A percentile compares a stretch with the other conserved stretches of the same genome.
Conservation (phyloP, 2,329 filamentous ascomycete genomes). For the Diaporthe aspalathi region DNA sequence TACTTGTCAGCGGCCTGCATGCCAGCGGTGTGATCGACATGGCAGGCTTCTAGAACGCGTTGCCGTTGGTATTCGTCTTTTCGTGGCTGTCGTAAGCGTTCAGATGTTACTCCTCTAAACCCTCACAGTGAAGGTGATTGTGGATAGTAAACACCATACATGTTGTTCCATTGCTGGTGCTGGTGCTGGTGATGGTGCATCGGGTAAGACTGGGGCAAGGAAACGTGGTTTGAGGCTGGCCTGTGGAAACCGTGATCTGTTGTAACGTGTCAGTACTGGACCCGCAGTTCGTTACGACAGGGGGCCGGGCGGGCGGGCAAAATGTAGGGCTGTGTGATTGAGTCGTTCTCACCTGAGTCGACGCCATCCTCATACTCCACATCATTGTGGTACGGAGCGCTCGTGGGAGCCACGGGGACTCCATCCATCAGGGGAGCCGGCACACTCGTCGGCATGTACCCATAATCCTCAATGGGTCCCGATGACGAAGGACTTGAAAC, state of each 20-base stretch:
- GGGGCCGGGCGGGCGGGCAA: slow-evolving; percentile 24
- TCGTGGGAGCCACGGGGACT: slow-evolving; percentile 46
- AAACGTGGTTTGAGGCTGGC: slow-evolving; percentile 45
- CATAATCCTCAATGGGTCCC: slow-evolving; percentile 59
- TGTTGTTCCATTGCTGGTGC: slow-evolving; percentile 49
- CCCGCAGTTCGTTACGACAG: slow-evolving; percentile 40
- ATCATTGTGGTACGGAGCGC: slow-evolving; percentile 49
- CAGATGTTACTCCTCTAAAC: slow-evolving; percentile 5
- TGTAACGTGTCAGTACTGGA: slow-evolving; percentile 43
- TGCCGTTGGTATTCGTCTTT: slow-evolving; percentile 10
- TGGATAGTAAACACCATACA: slow-evolving; percentile 52
- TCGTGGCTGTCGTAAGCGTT: slow-evolving; percentile 22
- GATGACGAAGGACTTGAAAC: slow-evolving; percentile 66
- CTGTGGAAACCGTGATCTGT: slow-evolving; percentile 49
- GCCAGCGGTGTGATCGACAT: slow-evolving; percentile 22
- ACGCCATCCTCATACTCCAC: slow-evolving; percentile 50
- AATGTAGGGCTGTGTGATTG: slow-evolving; percentile 18
- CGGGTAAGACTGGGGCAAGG: slow-evolving; percentile 48
- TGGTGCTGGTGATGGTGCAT: slow-evolving; percentile 48
- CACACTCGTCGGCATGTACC: slow-evolving; percentile 63
- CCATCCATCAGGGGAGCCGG: slow-evolving; percentile 56
- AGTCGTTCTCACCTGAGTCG: slow-evolving; percentile 45
- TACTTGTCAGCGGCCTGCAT: slow-evolving; percentile 30
- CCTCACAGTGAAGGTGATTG: slow-evolving; percentile 43
- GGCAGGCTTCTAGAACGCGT: slow-evolving; percentile 27